Evolutionary conservation across 2,329 filamentous ascomycete genomes (phyloP), one percentile per base, ranked within the genome.

Genomic region (Colletotrichum gigasporum): DNA sequence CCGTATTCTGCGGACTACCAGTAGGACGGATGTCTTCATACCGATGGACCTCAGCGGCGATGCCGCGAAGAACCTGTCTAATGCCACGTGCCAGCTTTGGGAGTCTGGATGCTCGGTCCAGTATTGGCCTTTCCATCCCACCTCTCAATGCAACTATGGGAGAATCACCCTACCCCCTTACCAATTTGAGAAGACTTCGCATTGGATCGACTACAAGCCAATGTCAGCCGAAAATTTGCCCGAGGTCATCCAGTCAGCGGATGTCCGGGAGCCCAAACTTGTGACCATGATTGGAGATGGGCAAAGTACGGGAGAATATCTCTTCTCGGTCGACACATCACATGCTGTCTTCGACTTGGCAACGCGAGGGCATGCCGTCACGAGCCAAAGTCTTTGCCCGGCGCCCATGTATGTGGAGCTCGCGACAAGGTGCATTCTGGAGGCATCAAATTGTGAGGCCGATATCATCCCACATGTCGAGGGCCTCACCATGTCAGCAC

Each of bases 121-220:
- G 3, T 34, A 39, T n/a, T 59, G 56, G 56, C 26, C 14, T 1
- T 50, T 41, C 26, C 56, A 52, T 34, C 3, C 28, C 7, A 5
- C 5, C 0, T 77, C 82, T 53, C 73, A 62, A 0, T 1, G 14
- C 2, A 51, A 69, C 0, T 68, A 73, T 24, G 34, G 47, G 0
- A 63, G 52, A 0, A 20, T 79, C 3, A 30, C 74, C 0, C 69
- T 83, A 0, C 80, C 80, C 0, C 76, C 79, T 0, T 81, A 82
- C 57, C 79, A 82, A 42, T 82, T 83, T 61, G 78, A 81, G 12
- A 75, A 76, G 44, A 48, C 69, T 0, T 54, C 69, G 0, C 79
- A 82, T 51, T 82, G 79, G 79, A 47, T 81, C 11, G 71, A 77
- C 2, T 51, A 76, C 3, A 77, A 71, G 51, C n/a, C n/a, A n/a